A percentile compares a stretch with the other conserved stretches of the same genome.
Conservation (phyloP, 148 eudicot genomes). For the Cornus suecica region DNA sequence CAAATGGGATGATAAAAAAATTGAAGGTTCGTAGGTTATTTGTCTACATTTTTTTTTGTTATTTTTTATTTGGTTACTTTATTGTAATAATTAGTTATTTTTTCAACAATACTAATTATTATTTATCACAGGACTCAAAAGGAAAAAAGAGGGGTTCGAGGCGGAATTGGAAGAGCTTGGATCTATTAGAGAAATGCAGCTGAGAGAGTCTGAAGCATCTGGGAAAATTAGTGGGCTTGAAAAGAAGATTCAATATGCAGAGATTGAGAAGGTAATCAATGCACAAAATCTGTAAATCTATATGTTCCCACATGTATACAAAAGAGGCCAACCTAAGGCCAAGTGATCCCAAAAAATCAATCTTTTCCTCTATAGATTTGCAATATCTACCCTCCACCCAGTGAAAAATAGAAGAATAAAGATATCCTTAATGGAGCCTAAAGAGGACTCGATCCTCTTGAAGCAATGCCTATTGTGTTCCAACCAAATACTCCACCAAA, state of each 20-base stretch:
- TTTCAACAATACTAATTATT: conserved; percentile 17
- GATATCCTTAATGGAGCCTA: no score
- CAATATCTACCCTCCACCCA: no score
- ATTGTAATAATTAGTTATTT: no score
- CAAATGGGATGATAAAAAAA: conserved; percentile 94
- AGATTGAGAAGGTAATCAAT: conserved; percentile 77
- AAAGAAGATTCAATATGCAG: conserved; percentile 94
- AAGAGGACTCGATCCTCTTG: no score
- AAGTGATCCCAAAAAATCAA: no score
- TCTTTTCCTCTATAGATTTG: no score
- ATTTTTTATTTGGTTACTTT: conserved; percentile 9
- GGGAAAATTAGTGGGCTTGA: conserved; percentile 96
- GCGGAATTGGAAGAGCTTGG: conserved; percentile 76
- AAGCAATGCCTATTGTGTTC: no score
- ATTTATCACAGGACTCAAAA: conserved; percentile 64
- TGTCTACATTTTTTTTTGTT: conserved; percentile 14
- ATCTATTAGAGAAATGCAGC: conserved; percentile 91
- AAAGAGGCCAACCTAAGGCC: no score
- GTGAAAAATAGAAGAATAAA: no score
- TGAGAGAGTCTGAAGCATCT: conserved; percentile 86
- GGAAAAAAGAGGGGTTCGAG: conserved; percentile 71
- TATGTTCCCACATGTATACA: not conserved
- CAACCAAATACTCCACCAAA: no score
- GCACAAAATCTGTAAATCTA: no score
- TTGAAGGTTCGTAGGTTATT: conserved; percentile 61